These are phyloP conservation scores for Botrytis tulipae DNA, from an alignment of 2,329 filamentous ascomycete species.

Conservation along the genomic window DNA sequence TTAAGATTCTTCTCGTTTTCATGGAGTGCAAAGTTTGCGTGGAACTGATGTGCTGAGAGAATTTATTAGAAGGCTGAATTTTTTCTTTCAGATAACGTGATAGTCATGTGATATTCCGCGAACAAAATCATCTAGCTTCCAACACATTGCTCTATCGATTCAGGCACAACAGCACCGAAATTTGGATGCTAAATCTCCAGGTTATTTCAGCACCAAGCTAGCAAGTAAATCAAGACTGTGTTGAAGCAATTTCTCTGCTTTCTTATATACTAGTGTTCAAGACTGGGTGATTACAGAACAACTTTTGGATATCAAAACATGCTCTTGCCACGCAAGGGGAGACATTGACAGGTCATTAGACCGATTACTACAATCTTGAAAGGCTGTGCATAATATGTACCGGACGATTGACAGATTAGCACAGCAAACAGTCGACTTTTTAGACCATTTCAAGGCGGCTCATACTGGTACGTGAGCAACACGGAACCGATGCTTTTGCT, in stretches of 20 bases:
- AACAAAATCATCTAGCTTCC: neutral
- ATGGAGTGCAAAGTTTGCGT: no score
- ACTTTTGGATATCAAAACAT: no score
- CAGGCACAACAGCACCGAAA: no score
- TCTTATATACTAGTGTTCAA: neutral
- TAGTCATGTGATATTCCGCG: neutral
- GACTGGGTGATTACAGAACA: no score
- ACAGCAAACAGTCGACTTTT: no score
- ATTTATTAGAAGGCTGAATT: neutral
- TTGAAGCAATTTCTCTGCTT: neutral
- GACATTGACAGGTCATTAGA: neutral
- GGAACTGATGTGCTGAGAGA: no score
- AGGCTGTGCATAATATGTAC: no score
- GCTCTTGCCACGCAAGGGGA: neutral
- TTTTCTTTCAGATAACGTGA: neutral
- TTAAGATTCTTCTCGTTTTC: neutral
- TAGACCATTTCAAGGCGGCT: no score
- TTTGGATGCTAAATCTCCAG: neutral
- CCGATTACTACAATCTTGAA: no score
- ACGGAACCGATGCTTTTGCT: no score
- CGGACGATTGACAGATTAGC: no score
- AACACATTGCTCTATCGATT: neutral
- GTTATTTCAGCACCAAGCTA: rapidly evolving
- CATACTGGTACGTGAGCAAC: no score
- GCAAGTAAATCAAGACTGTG: neutral